phyloP scores from a whole-genome alignment of 108 stramenopile genomes.

The Cyclotella distinguenda region DNA sequence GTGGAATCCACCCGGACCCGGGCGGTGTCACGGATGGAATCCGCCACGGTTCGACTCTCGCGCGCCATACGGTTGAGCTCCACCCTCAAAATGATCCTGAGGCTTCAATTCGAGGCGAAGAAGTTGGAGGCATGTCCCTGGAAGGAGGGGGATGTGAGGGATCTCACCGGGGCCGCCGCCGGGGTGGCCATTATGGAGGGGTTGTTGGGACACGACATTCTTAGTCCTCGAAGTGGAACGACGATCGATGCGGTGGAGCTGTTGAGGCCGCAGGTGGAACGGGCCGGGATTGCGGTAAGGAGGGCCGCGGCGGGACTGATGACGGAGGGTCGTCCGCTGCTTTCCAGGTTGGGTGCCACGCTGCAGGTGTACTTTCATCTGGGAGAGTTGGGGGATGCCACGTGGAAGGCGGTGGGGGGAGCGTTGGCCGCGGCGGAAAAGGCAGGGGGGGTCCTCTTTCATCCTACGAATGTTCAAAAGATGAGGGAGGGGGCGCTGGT shows the following conservation, averaged over 20 bases:
- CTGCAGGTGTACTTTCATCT: constrained; percentile 85
- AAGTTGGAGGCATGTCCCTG: constrained; percentile 60
- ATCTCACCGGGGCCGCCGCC: constrained; percentile 81
- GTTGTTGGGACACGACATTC: constrained; percentile 56
- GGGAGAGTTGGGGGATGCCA: constrained; percentile 76
- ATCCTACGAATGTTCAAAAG: constrained; percentile 39
- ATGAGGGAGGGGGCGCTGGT: constrained; percentile 36
- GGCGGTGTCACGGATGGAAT: constrained; percentile 71
- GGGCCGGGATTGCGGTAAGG: constrained; percentile 48
- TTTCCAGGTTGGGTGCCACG: constrained; percentile 67
- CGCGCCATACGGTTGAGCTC: constrained; percentile 67
- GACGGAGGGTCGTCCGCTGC: constrained; percentile 39
- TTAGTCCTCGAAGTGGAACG: constrained; percentile 16
- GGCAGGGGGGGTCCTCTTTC: constrained; percentile 36
- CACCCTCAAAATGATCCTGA: constrained; percentile 79
- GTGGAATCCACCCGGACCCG: constrained; percentile 68
- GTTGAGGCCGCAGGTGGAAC: constrained; percentile 28
- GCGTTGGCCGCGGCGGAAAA: constrained; percentile 60
- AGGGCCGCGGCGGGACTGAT: constrained; percentile 63
- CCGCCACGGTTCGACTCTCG: constrained; percentile 63
- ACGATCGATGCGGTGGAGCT: constrained; percentile 67
- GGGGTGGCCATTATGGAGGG: constrained; percentile 79
- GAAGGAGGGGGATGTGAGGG: constrained; percentile 64
- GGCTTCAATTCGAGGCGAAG: constrained; percentile 73
- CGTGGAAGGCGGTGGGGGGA: constrained; percentile 71